A percentile compares a stretch with the other conserved stretches of the same genome.
These are phyloP conservation scores for Anacardium occidentale DNA, from an alignment of 345 rosid species.

Conservation along the genomic window DNA sequence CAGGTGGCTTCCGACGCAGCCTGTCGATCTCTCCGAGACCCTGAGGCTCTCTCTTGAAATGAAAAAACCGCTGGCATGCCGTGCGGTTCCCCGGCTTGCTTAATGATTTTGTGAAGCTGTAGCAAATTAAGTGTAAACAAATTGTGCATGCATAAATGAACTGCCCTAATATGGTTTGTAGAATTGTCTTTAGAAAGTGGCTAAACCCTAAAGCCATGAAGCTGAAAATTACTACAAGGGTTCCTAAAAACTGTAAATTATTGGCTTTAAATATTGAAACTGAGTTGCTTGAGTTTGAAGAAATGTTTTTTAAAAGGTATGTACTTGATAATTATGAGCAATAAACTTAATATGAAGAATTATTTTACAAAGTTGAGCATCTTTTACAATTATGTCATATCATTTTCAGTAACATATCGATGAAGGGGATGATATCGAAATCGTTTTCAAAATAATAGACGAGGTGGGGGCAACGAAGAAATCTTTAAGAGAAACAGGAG, in stretches of 20 bases:
- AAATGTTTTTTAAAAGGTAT: not conserved
- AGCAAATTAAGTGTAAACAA: not conserved
- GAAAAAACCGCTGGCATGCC: constrained; percentile 47
- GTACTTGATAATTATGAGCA: not conserved
- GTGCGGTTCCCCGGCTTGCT: constrained; percentile 22
- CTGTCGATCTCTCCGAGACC: constrained; percentile 50
- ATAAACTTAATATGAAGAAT: not conserved
- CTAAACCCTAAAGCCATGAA: not conserved
- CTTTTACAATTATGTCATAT: constrained; percentile 3
- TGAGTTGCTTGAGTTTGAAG: not conserved
- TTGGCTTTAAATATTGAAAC: not conserved
- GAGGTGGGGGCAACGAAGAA: not conserved
- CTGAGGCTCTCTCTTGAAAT: constrained; percentile 61
- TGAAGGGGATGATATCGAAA: constrained; percentile 2
- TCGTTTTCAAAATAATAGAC: not conserved
- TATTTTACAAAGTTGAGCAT: not conserved
- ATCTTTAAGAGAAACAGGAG: not conserved
- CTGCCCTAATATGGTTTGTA: too few relatives aligned
- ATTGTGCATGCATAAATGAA: not conserved
- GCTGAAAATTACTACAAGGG: not conserved
- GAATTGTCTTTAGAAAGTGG: not conserved
- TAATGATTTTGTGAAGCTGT: not conserved
- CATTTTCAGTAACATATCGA: not conserved
- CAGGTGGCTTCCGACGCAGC: constrained; percentile 46
- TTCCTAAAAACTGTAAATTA: not conserved